Evolutionary conservation across 192 early-diverging fungal genomes (phyloP), one percentile per base, ranked within the genome.

Genomic region (Borealophlyctis nickersoniae): DNA sequence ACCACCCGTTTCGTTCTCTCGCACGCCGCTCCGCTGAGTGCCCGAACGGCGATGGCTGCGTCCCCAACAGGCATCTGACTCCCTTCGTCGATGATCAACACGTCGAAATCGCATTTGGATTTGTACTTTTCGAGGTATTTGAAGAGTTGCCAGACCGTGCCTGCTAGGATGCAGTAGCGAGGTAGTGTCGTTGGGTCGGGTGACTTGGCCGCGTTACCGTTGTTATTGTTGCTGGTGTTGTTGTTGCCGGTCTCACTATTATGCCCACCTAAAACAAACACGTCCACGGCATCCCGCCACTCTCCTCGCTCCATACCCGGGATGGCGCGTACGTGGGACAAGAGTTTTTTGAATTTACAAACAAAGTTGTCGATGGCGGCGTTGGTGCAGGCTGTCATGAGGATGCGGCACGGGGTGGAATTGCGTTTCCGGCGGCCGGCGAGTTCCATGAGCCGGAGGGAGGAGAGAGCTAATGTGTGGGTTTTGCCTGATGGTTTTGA

Each of bases 361-460:
- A 53, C 28, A 31, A 75, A 71, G 0, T 11, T 70, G 19, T 64
- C 58, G 16, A 76, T 63, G 7, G 71, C 75, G 9, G 39, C 63
- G 36, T 76, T 72, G 1, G 75, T 76, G 32, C 54, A 62, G 0
- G 67, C 62, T n/a, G 62, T 70, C 67, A 76, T 62, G 27, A 75
- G 29, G 5, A 76, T 58, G 3, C 62, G 61, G 36, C 28, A 70
- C 24, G 65, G 57, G 19, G 32, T 16, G 3, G n/a, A 16, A 13
- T 7, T 22, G 11, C 34, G 0, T 3, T 7, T 22, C 2, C 27
- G 33, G 11, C 67, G 66, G 4, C 34, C 57, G 11, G 45, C 29
- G 9, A 74, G 61, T 49, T 76, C 75, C 11, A 76, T 76, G 63
- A 76, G 36, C 7, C 75, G 66, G 7, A 76, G 35, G 11, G 67